Percentiles rank a stretch among this genome's conserved stretches.
These are phyloP conservation scores for Laburnicola sp. DNA, from an alignment of 2,329 filamentous ascomycete species.

Conservation along the genomic window DNA sequence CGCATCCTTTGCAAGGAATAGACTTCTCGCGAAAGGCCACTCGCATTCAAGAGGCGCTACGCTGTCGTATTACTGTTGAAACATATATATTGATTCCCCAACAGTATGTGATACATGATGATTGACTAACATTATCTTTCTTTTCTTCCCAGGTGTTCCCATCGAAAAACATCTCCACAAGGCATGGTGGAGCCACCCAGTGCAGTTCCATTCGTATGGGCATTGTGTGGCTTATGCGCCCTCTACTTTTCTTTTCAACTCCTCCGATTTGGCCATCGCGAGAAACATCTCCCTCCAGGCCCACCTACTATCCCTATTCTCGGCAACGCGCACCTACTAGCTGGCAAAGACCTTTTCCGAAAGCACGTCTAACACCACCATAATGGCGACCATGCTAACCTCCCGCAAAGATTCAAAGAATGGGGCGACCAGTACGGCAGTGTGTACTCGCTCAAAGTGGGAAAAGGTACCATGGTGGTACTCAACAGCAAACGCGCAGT, in stretches of 20 bases:
- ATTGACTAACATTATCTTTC: no score
- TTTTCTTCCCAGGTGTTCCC: no score
- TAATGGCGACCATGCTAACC: neutral
- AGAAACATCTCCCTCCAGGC: constrained; percentile 31
- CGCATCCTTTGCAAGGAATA: no score
- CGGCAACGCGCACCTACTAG: constrained; percentile 29
- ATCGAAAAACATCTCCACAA: no score
- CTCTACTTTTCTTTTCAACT: constrained; percentile 22
- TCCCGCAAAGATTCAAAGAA: constrained; percentile 22
- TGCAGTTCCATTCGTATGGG: no score
- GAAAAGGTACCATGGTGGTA: constrained; percentile 21
- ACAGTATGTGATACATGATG: no score
- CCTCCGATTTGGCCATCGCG: constrained; percentile 24
- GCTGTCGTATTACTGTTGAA: no score
- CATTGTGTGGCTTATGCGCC: no score
- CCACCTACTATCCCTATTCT: constrained; percentile 32
- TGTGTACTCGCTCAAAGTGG: constrained; percentile 27
- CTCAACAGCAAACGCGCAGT: constrained; percentile 20
- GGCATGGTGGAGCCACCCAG: no score
- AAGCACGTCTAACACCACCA: constrained; percentile 14
- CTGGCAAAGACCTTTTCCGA: constrained; percentile 22
- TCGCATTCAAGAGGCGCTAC: no score
- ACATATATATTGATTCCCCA: no score
- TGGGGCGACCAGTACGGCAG: constrained; percentile 23
- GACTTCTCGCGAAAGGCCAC: no score